Evolutionary conservation across 1,139 yeast species (phyloP), one percentile per base, ranked within the genome.

Genomic region (Lodderomyces parapsilosis): DNA sequence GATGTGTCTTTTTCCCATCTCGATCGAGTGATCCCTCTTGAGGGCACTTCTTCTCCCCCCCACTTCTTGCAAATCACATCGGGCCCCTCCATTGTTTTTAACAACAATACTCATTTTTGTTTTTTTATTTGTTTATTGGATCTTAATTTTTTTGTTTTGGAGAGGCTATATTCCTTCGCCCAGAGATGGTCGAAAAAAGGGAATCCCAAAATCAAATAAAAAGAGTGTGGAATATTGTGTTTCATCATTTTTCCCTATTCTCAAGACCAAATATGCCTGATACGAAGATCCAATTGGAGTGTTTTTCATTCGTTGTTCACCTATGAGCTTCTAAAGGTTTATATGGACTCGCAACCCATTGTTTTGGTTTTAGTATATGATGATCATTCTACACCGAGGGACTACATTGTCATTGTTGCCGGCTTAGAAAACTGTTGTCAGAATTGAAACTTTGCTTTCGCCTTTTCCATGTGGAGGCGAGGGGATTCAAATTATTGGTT

Each of bases 41-140:
- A n/a, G n/a, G n/a, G n/a, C n/a, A n/a, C n/a, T n/a, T n/a, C n/a
- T n/a, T n/a, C n/a, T n/a, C n/a, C n/a, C n/a, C n/a, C n/a, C n/a
- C n/a, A n/a, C 33, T 13, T 30, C 15, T 17, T 6, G 33, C 33
- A 15, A 30, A 10, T n/a, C 2, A 27, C 17, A 14, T 11, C n/a
- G n/a, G n/a, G n/a, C n/a, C n/a, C n/a, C n/a, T n/a, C n/a, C n/a
- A 5, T 13, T 17, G n/a, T 3, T 13, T 30, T 15, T 8, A 7
- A 15, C 9, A 3, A 3, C 19, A 33, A n/a, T 33, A 33, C 25
- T 33, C 36, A 4, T 10, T 3, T 33, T 33, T 33, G 14, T 33
- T 19, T 11, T 33, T 33, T 33, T 33, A 19, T 33, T 6, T 11
- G 36, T 33, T 33, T 33, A 33, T 33, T 33, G 36, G 36, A 19